These are phyloP conservation scores for Microbotryomycetes sp. DNA, from an alignment of 1,284 basidiomycete species.

Conservation along the genomic window DNA sequence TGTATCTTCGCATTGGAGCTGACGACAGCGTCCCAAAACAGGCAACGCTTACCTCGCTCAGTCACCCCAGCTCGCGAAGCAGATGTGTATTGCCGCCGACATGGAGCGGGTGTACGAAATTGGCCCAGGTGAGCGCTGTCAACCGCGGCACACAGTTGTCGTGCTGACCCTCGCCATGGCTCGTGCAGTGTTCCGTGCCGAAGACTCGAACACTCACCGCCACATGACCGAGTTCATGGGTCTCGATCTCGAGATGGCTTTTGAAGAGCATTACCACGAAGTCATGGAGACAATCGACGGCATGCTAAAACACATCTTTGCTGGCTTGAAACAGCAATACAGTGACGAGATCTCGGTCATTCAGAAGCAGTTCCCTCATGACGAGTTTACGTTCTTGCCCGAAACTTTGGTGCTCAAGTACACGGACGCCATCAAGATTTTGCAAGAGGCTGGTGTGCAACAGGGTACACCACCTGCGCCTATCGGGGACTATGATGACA, in stretches of 20 bases:
- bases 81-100: slow-evolving; percentile 98
- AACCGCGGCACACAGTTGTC: not conserved
- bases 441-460: slow-evolving; percentile 40
- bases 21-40: slow-evolving; percentile 37
- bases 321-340: slow-evolving; percentile 69
- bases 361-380: slow-evolving; percentile 80
- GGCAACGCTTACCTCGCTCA: slow-evolving; percentile 90
- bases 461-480: slow-evolving; percentile 37
- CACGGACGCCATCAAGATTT: slow-evolving; percentile 74
- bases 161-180: slow-evolving; percentile 4
- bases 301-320: slow-evolving; percentile 77
- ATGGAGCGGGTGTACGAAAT: slow-evolving; percentile 98
- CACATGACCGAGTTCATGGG: slow-evolving; percentile 99
- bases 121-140: slow-evolving; percentile 50
- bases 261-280: slow-evolving; percentile 97
- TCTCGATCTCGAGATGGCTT: slow-evolving; percentile 97
- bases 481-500: slow-evolving; percentile 59
- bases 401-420: slow-evolving; percentile 59
- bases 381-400: slow-evolving; percentile 45
- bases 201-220: slow-evolving; percentile 93
- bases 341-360: slow-evolving; percentile 72
- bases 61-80: slow-evolving; percentile 93
- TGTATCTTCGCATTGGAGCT: not conserved
- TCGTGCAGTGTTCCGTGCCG: slow-evolving; percentile 80
- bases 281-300: slow-evolving; percentile 80